Evolutionary conservation across 2,329 filamentous ascomycete genomes (phyloP), one percentile per base, ranked within the genome.

Genomic region (Biscogniauxia mediterranea): DNA sequence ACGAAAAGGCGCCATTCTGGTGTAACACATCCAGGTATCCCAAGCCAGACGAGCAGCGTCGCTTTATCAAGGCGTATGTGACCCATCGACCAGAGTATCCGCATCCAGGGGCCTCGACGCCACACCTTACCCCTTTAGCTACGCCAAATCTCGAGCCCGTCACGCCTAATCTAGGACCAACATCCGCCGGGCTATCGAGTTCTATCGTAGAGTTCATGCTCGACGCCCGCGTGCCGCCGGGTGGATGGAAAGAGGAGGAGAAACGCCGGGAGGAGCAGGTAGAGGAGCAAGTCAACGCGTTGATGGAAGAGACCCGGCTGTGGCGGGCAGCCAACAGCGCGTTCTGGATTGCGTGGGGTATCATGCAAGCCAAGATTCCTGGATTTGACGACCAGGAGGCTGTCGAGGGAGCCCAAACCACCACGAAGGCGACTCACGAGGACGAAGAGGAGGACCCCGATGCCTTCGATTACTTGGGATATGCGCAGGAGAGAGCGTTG

Each of bases 341-440:
- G 1, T 87, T 91, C 77, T 99, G 95, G 95, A 86, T 96, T 23
- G 91, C 93, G 1, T 99, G 95, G 95, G 95, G 95, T 23, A 92
- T 98, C 64, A 90, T 99, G 56, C 95, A 99, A 77, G 94, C 95
- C 54, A 93, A 95, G 73, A 83, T 96, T 1, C 88, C 91, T 0
- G 91, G 88, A 0, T 81, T 94, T 73, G 85, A 89, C 19, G 77
- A 78, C 17, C 79, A 80, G 42, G 77, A 75, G 28, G 71, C 69
- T 20, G 66, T 55, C 23, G 71, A 28, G 23, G 58, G 51, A 20
- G 59, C 57, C 19, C 63, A 63, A 17, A 53, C 61, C 8, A 58
- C 52, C 28, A 57, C 61, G 1, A 55, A 28, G 13, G 57, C 46
- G 9, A 52, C 66, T 13, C 70, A 70, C 3, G 71, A 77, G 52